Conservation (phyloP, 2,329 filamentous ascomycete species). For the Fusarium graminum region DNA sequence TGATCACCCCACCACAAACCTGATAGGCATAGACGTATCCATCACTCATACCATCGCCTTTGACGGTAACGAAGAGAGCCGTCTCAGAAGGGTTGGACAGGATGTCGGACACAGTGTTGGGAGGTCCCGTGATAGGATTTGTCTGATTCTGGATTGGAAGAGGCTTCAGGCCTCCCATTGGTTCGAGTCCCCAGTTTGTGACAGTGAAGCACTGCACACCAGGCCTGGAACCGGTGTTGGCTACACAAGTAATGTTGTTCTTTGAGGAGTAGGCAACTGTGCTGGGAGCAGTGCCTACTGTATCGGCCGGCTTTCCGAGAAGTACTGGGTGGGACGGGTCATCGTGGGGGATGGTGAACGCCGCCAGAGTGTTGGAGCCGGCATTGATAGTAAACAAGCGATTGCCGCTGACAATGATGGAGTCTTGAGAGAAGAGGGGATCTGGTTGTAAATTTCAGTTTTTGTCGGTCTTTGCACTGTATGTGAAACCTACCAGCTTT, state of each 20-base stretch:
- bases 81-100: conserved; percentile 22
- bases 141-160: background rate
- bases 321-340: conserved; percentile 2
- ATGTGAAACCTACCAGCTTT: background rate
- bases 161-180: background rate
- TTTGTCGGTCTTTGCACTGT: accelerated
- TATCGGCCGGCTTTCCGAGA: conserved; percentile 2
- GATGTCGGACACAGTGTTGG: conserved; percentile 12
- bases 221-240: conserved; percentile 17
- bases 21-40: conserved; percentile 16
- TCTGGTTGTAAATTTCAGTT: background rate
- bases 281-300: conserved; percentile 9
- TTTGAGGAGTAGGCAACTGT: conserved; percentile 17
- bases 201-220: conserved; percentile 20
- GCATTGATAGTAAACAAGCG: conserved; percentile 13
- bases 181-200: background rate
- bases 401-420: background rate
- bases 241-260: conserved; percentile 10
- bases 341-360: conserved; percentile 10
- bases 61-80: conserved; percentile 8
- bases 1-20: background rate
- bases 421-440: background rate
- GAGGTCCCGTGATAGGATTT: background rate
- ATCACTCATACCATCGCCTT: background rate
- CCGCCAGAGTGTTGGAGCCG: conserved; percentile 13